Evolutionary conservation across 2,329 filamentous ascomycete genomes (phyloP), one percentile per base, ranked within the genome.

Genomic region (Exophiala aquamarina): DNA sequence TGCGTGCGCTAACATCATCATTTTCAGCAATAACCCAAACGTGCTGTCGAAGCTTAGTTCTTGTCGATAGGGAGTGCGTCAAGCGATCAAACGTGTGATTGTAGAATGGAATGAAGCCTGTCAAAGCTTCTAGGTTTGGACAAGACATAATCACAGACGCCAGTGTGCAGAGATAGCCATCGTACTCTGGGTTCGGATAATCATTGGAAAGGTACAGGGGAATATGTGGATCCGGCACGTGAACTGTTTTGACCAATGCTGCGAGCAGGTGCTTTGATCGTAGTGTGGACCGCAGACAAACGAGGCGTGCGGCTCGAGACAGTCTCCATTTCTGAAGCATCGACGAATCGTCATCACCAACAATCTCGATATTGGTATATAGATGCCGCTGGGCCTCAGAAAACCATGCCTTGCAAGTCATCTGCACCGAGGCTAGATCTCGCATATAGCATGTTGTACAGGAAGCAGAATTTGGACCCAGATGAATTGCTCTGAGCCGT

Each of bases 131-230:
- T 17, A 83, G 62, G 49, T 77, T 78, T 6, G 79, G 77, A 56
- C 78, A 82, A 2, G 73, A 72, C 72, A 80, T 79, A 23, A 83
- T 75, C 29, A 83, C 66, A 1, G 78, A 79, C 4, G 77, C 75
- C 14, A 81, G 62, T 14, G 75, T 49, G 47, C 79, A 73, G 34
- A 75, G 65, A 42, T 78, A 75, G 39, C 75, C 72, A 57, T 76
- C 68, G 58, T 68, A 69, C 48, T 71, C 61, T 18, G 59, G 52
- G 48, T 66, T 65, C 37, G 69, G 65, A 47, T 69, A 66, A 35
- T 63, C 70, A 15, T 41, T 29, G 3, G 33, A 9, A 28, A 61
- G 59, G 48, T 49, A 57, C 8, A 69, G 59, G 6, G 67, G 50
- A 45, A 69, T 34, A 46, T 78, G 70, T 41, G 77, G 64, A 35